A percentile compares a stretch with the other conserved stretches of the same genome.
These are phyloP conservation scores for Sporothrix humicola DNA, from an alignment of 2,329 filamentous ascomycete species.

Conservation along the genomic window DNA sequence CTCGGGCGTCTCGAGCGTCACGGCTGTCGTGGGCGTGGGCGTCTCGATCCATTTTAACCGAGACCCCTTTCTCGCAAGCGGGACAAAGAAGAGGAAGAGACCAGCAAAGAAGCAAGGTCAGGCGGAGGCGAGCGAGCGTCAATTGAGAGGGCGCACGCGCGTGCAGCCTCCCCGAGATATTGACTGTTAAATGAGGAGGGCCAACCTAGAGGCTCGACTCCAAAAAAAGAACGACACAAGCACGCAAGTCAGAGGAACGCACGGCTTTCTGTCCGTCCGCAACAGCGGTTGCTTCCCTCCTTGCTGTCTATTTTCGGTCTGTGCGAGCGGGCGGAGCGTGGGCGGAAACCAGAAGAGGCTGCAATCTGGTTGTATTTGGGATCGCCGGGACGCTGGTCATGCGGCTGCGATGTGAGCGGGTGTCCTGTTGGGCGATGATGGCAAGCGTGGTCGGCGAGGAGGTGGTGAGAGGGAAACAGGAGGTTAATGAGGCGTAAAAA, in stretches of 20 bases:
- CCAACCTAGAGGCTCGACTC: background rate
- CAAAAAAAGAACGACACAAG: background rate
- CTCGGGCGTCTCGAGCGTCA: slow-evolving; percentile 32
- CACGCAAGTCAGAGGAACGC: slow-evolving; percentile 2
- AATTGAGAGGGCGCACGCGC: slow-evolving; percentile 9
- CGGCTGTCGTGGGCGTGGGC: slow-evolving; percentile 29
- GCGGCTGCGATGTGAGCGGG: background rate
- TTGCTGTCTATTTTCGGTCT: slow-evolving; percentile 19
- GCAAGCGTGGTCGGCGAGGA: background rate
- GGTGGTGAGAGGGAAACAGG: background rate
- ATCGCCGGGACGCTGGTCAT: slow-evolving; percentile 10
- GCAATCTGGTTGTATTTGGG: slow-evolving; percentile 11
- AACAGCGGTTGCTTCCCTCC: background rate
- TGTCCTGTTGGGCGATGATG: background rate
- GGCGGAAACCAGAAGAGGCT: background rate
- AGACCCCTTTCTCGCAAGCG: slow-evolving; percentile 22
- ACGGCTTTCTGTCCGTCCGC: slow-evolving; percentile 3
- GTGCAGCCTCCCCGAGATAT: slow-evolving; percentile 8
- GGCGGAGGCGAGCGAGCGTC: background rate
- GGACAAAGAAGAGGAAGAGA: slow-evolving; percentile 9
- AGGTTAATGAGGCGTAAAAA: background rate
- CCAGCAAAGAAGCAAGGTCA: background rate
- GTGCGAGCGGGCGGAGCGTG: slow-evolving; percentile 24
- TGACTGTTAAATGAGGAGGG: background rate
- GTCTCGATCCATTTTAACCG: slow-evolving; percentile 39